These are phyloP conservation scores for Arachnomyces sp. DNA, from an alignment of 2,329 filamentous ascomycete species.

Conservation along the genomic window DNA sequence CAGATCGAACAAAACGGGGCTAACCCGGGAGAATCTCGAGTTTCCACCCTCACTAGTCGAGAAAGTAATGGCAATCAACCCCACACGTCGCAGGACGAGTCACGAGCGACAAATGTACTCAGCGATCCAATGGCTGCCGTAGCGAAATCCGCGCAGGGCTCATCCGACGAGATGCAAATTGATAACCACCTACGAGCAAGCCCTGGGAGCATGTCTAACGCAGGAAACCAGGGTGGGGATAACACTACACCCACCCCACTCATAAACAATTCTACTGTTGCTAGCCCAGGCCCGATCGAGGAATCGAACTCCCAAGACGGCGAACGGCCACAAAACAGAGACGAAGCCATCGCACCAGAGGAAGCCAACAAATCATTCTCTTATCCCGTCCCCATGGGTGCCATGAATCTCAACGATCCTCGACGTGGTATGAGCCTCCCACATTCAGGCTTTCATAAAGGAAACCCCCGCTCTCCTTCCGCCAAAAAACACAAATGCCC, in stretches of 20 bases:
- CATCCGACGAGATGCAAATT: conserved; percentile 37
- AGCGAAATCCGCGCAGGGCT: conserved; percentile 42
- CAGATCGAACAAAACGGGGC: no score
- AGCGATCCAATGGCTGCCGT: conserved; percentile 42
- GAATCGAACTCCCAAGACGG: conserved; percentile 36
- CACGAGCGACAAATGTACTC: conserved; percentile 21
- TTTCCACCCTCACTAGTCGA: no score
- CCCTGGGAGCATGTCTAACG: conserved; percentile 44
- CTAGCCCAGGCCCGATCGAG: conserved; percentile 40
- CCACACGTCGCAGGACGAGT: conserved; percentile 27
- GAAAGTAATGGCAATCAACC: conserved; percentile 9
- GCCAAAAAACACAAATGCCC: conserved; percentile 93
- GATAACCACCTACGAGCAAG: conserved; percentile 43
- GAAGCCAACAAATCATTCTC: conserved; percentile 51
- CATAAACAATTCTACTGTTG: conserved; percentile 41
- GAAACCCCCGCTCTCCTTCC: conserved; percentile 59
- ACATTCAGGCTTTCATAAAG: conserved; percentile 46
- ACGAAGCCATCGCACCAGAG: conserved; percentile 28
- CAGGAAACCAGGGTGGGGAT: conserved; percentile 31
- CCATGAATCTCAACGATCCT: conserved; percentile 41
- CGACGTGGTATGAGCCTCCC: conserved; percentile 53
- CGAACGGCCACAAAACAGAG: conserved; percentile 30
- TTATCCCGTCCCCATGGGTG: conserved; percentile 51
- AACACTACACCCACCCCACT: conserved; percentile 42
- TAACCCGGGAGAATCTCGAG: no score